Evolutionary conservation across 1,139 yeast species (phyloP).

Genomic region (Eremothecium cymbalariae): DNA sequence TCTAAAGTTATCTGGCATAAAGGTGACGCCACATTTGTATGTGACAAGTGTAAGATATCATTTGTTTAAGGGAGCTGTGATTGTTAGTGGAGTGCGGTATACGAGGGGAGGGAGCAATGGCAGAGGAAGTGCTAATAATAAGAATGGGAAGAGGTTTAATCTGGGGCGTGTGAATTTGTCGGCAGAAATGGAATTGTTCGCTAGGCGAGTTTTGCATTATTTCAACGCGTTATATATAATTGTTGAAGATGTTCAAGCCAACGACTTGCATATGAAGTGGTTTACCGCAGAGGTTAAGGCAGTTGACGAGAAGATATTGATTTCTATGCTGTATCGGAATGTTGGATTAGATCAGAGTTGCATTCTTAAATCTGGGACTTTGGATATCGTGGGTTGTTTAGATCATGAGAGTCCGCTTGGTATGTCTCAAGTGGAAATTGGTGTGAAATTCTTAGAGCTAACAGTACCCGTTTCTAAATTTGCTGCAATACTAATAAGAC

Average conservation of each 20-base stretch:
- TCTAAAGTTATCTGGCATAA: constrained; percentile 13
- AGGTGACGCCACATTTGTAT: constrained; percentile 11
- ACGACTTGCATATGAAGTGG: background rate
- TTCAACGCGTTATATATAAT: background rate
- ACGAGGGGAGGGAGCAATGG: background rate
- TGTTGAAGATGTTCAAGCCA: background rate
- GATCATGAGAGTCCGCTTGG: constrained; percentile 3
- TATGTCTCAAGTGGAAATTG: constrained; percentile 2
- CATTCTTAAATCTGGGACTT: constrained; percentile 3
- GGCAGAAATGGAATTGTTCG: background rate
- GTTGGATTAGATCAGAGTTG: background rate
- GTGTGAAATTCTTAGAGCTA: constrained; percentile 5
- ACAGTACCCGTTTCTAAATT: constrained; percentile 4
- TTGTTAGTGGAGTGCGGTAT: constrained; percentile 14
- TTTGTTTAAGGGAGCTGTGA: constrained; percentile 14
- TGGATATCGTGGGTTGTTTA: background rate
- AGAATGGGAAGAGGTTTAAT: background rate
- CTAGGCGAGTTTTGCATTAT: background rate
- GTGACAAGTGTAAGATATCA: constrained; percentile 18
- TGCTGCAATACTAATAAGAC: background rate
- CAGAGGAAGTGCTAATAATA: background rate
- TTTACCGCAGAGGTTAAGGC: constrained; percentile 1
- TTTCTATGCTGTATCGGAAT: background rate
- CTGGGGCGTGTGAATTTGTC: too few relatives aligned
- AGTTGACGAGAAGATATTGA: background rate